These are phyloP conservation scores for Claviceps capensis DNA, from an alignment of 2,329 filamentous ascomycete genomes.

Conservation along the genomic window DNA sequence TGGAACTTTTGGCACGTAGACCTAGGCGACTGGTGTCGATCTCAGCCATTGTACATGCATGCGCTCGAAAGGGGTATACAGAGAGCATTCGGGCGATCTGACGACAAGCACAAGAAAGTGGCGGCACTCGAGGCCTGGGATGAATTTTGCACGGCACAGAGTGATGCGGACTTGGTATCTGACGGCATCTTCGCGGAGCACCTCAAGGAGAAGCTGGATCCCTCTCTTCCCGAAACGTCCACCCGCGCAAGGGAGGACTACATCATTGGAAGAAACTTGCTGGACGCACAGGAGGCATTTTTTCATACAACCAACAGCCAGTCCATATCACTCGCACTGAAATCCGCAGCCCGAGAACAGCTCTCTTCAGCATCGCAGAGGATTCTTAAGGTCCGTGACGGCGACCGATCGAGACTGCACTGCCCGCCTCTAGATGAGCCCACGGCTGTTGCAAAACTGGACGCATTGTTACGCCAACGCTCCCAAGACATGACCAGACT, in stretches of 20 bases:
- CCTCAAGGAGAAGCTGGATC: slow-evolving; percentile 42
- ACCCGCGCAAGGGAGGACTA: slow-evolving; percentile 35
- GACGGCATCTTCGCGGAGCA: slow-evolving; percentile 29
- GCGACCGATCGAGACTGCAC: background rate
- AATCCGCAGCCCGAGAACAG: slow-evolving; percentile 15
- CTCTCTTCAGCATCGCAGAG: background rate
- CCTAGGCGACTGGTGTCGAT: slow-evolving; percentile 41
- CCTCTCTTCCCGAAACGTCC: slow-evolving; percentile 44
- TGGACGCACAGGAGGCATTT: slow-evolving; percentile 29
- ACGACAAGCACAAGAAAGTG: slow-evolving; percentile 6
- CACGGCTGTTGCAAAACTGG: slow-evolving; percentile 22
- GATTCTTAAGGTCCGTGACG: background rate
- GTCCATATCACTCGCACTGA: slow-evolving; percentile 16
- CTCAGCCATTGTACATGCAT: slow-evolving; percentile 18
- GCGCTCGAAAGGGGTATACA: slow-evolving; percentile 19
- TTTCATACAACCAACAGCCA: slow-evolving; percentile 16
- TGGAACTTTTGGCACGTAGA: slow-evolving; percentile 58
- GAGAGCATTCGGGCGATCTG: slow-evolving; percentile 10
- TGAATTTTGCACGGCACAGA: slow-evolving; percentile 44
- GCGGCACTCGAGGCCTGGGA: slow-evolving; percentile 36
- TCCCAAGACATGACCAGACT: slow-evolving; percentile 26
- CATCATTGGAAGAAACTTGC: slow-evolving; percentile 30
- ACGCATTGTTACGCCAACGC: slow-evolving; percentile 20
- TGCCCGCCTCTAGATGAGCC: slow-evolving; percentile 20
- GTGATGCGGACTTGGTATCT: slow-evolving; percentile 50